Percentiles rank a stretch among this genome's conserved stretches.
Conservation (phyloP, 2,329 filamentous ascomycete species). For the Fusarium subglutinans region DNA sequence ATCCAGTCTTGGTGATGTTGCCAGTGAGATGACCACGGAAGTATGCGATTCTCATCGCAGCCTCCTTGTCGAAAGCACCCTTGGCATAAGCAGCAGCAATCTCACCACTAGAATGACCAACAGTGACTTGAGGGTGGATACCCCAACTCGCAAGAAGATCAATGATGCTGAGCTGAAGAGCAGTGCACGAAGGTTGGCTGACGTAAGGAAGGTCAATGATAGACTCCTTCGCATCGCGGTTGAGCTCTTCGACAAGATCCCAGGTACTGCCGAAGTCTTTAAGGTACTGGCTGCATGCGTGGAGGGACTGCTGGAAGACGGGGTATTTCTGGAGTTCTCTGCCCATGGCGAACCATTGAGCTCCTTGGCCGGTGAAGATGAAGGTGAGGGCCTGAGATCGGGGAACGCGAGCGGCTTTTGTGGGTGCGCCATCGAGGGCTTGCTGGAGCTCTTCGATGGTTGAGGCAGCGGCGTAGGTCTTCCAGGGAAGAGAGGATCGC, state of each 20-base stretch:
- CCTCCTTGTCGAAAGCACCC: neutral
- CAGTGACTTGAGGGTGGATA: neutral
- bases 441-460: neutral
- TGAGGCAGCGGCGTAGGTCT: neutral
- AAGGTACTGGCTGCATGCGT: neutral
- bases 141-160: neutral
- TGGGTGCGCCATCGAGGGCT: neutral
- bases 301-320: neutral
- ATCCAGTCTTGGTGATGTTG: neutral
- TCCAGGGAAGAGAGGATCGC: neutral
- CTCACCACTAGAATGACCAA: neutral
- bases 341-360: neutral
- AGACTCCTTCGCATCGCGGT: neutral
- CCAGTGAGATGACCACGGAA: neutral
- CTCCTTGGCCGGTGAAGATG: neutral
- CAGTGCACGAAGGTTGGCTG: neutral
- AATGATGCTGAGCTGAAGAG: neutral
- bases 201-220: neutral
- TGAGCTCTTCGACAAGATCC: neutral
- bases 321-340: neutral
- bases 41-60: neutral
- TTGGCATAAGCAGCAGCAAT: neutral
- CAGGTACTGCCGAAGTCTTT: neutral
- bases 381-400: neutral
- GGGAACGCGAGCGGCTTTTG: neutral